Evolutionary conservation across 2,329 filamentous ascomycete species (phyloP).

Genomic region (Alternaria angustiovoidea): DNA sequence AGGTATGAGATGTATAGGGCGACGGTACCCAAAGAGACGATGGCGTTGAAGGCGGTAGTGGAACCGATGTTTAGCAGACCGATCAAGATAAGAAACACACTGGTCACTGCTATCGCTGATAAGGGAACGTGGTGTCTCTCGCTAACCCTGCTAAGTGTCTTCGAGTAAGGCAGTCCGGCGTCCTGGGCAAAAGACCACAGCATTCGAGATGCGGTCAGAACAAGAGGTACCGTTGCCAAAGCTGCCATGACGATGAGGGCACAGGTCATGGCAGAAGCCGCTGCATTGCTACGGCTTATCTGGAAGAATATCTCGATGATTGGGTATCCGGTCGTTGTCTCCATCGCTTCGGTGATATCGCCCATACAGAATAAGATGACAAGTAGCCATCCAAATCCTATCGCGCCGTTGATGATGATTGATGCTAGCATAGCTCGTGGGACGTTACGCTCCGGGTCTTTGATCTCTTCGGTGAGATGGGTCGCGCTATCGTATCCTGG

Average conservation of each 20-base stretch:
- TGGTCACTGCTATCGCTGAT: conserved; percentile 20
- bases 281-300: not conserved
- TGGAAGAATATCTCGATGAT: conserved; percentile 47
- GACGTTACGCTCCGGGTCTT: conserved; percentile 3
- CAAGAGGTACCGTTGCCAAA: conserved; percentile 6
- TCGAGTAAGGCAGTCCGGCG: conserved; percentile 45
- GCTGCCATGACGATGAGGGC: conserved; percentile 33
- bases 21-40: conserved; percentile 27
- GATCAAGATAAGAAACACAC: conserved; percentile 13
- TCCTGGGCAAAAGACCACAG: conserved; percentile 35
- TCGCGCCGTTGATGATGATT: conserved; percentile 42
- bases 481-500: conserved; percentile 11
- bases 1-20: conserved; percentile 32
- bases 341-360: conserved; percentile 37
- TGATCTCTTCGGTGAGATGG: conserved; percentile 10
- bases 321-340: conserved; percentile 43
- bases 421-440: conserved; percentile 10
- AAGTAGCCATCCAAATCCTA: conserved; percentile 47
- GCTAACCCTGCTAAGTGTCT: conserved; percentile 20
- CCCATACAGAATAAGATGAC: conserved; percentile 49
- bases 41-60: conserved; percentile 29
- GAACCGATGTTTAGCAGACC: conserved; percentile 30
- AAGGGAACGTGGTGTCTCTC: conserved; percentile 28
- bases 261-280: conserved; percentile 25
- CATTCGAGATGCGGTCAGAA: conserved; percentile 36